These are phyloP conservation scores for Amylostereum areolatum DNA, from an alignment of 1,284 basidiomycete genomes.

Conservation along the genomic window DNA sequence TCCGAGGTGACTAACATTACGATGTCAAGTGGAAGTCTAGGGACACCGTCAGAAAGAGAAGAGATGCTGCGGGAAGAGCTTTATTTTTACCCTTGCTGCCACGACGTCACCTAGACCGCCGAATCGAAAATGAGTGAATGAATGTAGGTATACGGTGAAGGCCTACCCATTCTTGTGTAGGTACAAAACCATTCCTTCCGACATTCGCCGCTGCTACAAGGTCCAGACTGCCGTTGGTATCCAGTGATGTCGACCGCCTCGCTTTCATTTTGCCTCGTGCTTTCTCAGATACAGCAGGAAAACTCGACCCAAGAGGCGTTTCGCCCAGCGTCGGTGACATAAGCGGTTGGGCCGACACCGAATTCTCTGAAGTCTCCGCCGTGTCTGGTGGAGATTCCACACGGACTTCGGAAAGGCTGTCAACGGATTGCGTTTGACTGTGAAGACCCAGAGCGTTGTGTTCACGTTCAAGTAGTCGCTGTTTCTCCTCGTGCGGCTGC, in stretches of 20 bases:
- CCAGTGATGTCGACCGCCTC: conserved; percentile 54
- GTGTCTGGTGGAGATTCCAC: no score
- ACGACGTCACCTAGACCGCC: no score
- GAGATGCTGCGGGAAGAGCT: no score
- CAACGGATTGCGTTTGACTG: no score
- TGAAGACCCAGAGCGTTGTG: conserved; percentile 21
- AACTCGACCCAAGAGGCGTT: conserved; percentile 16
- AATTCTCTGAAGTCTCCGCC: conserved; percentile 16
- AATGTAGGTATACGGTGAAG: no score
- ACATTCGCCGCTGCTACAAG: conserved; percentile 61
- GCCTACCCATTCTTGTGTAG: conserved; percentile 96
- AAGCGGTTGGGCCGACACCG: conserved; percentile 21
- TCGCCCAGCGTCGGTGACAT: conserved; percentile 39
- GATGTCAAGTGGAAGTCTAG: conserved; percentile 77
- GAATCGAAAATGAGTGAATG: no score
- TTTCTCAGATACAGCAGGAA: conserved; percentile 69
- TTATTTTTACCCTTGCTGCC: conserved; percentile 82
- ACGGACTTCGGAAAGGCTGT: conserved; percentile 20
- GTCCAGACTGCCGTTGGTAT: conserved; percentile 54
- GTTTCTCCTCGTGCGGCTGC: conserved; percentile 52
- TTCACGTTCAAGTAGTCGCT: conserved; percentile 48
- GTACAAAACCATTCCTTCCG: conserved; percentile 84
- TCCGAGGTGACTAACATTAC: conserved; percentile 84
- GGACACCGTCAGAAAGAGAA: conserved; percentile 7
- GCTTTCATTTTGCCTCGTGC: conserved; percentile 84